Base-by-base conservation (phyloP, 2,329 filamentous ascomycete species). In the Ceratocystis cacaofunesta region DNA sequence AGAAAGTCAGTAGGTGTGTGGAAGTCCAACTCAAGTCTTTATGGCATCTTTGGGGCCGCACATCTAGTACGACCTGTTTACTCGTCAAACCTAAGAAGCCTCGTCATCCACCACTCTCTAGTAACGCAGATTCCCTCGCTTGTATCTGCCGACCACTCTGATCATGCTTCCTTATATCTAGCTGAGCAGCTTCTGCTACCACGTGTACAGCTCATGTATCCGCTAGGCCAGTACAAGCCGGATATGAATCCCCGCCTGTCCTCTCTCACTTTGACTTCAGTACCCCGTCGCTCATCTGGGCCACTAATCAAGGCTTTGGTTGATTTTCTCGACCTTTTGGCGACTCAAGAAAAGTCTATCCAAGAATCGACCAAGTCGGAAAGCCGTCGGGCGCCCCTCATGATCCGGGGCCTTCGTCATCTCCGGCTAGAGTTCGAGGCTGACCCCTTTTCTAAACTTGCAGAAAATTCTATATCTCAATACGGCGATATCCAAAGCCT, bases 31-130 rank as follows among this genome's bases (percentile, higher is more conserved):
- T 66, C 75, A 1, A 73, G 67, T 19, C 66, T 83, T 1, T 69
- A 71, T 32, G 82, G 81, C 17, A 71, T 80, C 6, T 69, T 80
- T 8, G 78, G 78, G 6, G 73, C 74, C 3, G 73, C 77, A 0
- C 75, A 82, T 69, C 68, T 80, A 7, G 78, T 83, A 65, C 77
- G 82, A 0, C 81, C 82, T 0, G 77, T 80, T 0, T 73, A 80
- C 62, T 81, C 80, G 1, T 78, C 79, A 0, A 82, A 82, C 68
- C 73, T 86, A 3, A 78, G 79, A 41, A 74, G 74, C 1, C 72
- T 86, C 1, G 78, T 79, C 12, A 74, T 84, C 5, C 84, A 86
- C 63, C 84, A 86, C 70, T 85, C 83, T 0, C 69, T 85, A 1
- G 77, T 86, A 5, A 86, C 84, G 0, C 76, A 78, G 50, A 75